Evolutionary conservation across 106 monocot genomes (phyloP), one percentile per base, ranked within the genome.

Genomic region (Acorus calamus): DNA sequence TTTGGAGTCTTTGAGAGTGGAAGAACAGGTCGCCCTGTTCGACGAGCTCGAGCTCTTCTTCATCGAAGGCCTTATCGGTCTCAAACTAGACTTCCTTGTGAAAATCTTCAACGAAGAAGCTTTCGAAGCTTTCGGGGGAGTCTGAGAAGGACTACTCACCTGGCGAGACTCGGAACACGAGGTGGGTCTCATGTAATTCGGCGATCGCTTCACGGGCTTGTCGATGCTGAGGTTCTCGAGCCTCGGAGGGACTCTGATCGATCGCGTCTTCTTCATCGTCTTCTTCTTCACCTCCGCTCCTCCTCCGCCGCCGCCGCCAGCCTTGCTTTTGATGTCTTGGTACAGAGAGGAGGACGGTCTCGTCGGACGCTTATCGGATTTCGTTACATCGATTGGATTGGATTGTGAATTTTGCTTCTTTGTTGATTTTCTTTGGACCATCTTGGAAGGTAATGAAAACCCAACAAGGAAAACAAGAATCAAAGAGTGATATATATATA

Each of bases 161-260:
- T 73, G 69, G 14, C 14, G n/a, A 2, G 79, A 76, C 53, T 68
- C 75, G 3, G 80, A 89, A 61, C 85, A 76, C 66, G 64, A 73
- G 12, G 89, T 89, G 43, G 74, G 80, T 62, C 73, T 80, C 86
- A 86, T 83, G 46, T 86, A 83, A 9, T 80, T 83, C 14, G 82
- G 85, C 5, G 65, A 42, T 41, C 57, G 43, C 44, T 66, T 46
- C 2, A 4, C 11, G 42, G n/a, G 7, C 7, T 46, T 55, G 54
- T 6, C 43, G 5, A 7, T 8, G 2, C 46, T 4, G 4, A 3
- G 55, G 8, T 55, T 9, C 14, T 66, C 44, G 44, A 49, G 5
- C 50, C 11, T 11, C 6, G 66, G 28, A 54, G 51, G 53, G 11
- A 65, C 12, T 47, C 64, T 60, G 51, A 14, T 62, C 7, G 53